A percentile compares a stretch with the other conserved stretches of the same genome.
phyloP scores from a whole-genome alignment of 306 rosid species.

The Dalbergia oliveri region DNA sequence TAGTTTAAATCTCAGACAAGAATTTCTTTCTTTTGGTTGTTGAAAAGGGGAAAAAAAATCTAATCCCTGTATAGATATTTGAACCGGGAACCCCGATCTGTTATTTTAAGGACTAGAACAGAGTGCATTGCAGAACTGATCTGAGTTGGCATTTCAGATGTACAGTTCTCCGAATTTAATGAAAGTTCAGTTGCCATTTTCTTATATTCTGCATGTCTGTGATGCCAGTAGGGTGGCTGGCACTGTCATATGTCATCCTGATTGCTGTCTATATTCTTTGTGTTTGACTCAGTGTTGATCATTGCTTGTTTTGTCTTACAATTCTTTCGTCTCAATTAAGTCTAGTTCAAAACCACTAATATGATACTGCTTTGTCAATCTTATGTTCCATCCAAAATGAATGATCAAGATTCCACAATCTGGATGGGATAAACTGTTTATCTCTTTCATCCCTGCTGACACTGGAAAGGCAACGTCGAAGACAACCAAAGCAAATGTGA shows the following conservation, averaged over 20 bases:
- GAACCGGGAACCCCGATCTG: conserved; percentile 12
- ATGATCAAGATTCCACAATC: conserved; percentile 86
- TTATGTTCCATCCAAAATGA: background rate
- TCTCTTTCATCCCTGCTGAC: conserved; percentile 87
- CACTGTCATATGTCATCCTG: conserved; percentile 28
- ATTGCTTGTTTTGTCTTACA: conserved; percentile 12
- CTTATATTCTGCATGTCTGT: conserved; percentile 16
- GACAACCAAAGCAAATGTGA: conserved; percentile 96
- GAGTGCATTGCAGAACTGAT: conserved; percentile 13
- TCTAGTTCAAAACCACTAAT: conserved; percentile 13
- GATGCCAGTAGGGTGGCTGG: conserved; percentile 13
- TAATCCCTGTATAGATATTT: conserved; percentile 6
- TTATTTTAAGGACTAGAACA: conserved; percentile 4
- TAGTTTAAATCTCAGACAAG: conserved; percentile 10
- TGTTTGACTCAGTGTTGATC: conserved; percentile 4
- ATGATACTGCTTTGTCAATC: conserved; percentile 10
- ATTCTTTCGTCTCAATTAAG: background rate
- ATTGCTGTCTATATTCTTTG: conserved; percentile 2
- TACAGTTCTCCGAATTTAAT: conserved; percentile 25
- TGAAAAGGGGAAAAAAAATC: background rate
- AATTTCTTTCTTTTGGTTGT: conserved; percentile 14
- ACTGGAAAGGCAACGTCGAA: conserved; percentile 89
- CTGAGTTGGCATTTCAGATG: conserved; percentile 16
- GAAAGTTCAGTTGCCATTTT: conserved; percentile 31
- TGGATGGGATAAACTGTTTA: conserved; percentile 97